A percentile compares a stretch with the other conserved stretches of the same genome.
phyloP scores from a whole-genome alignment of 768 basidiomycete species.

The Boletellus ananiceps region DNA sequence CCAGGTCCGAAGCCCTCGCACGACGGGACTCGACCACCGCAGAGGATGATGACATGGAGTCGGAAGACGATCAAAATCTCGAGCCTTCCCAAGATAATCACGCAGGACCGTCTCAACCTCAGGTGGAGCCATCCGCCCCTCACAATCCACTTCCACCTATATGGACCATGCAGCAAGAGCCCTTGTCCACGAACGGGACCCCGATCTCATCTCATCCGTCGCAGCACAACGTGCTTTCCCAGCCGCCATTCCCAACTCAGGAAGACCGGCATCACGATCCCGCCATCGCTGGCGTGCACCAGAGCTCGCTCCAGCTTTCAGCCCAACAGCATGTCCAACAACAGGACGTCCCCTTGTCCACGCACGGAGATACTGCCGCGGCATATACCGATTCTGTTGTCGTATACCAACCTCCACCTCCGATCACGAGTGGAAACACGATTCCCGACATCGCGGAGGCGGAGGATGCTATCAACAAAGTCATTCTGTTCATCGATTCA shows the following conservation, averaged over 20 bases:
- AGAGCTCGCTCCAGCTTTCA: slow-evolving; percentile 27
- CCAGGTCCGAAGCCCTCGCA: slow-evolving; percentile 27
- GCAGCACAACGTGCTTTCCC: slow-evolving; percentile 28
- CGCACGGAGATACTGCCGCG: slow-evolving; percentile 21
- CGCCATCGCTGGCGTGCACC: slow-evolving; percentile 24
- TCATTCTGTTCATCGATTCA: slow-evolving; percentile 50
- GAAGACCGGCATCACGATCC: slow-evolving; percentile 27
- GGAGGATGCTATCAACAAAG: slow-evolving; percentile 49
- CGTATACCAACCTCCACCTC: slow-evolving; percentile 32
- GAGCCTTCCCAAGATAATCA: slow-evolving; percentile 24
- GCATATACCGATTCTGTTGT: slow-evolving; percentile 27
- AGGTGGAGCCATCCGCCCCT: slow-evolving; percentile 19
- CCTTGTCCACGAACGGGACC: slow-evolving; percentile 23
- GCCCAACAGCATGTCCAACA: slow-evolving; percentile 28
- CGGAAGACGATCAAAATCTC: slow-evolving; percentile 32
- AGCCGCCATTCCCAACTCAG: slow-evolving; percentile 28
- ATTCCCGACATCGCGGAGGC: slow-evolving; percentile 45
- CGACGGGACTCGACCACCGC: slow-evolving; percentile 25
- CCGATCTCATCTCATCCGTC: slow-evolving; percentile 32
- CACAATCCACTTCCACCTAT: slow-evolving; percentile 32
- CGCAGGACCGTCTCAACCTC: slow-evolving; percentile 30
- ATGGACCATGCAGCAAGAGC: slow-evolving; percentile 32
- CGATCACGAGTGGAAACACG: slow-evolving; percentile 29
- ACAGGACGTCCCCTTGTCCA: slow-evolving; percentile 28
- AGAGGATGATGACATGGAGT: slow-evolving; percentile 36